These are phyloP conservation scores for Cadophora sp. DNA, from an alignment of 2,329 filamentous ascomycete species.

Conservation along the genomic window DNA sequence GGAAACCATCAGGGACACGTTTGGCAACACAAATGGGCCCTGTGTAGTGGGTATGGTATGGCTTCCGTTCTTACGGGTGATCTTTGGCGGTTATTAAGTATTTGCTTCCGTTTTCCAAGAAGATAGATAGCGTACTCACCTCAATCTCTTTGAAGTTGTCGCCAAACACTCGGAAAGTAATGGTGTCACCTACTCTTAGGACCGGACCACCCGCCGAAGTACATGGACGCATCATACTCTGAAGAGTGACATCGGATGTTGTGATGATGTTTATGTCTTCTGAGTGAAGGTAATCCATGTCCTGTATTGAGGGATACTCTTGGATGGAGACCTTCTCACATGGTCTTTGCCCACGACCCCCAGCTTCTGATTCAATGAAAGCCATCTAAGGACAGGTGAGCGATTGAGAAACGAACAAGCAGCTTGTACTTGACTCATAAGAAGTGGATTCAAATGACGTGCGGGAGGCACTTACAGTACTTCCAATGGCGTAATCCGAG, in stretches of 20 bases:
- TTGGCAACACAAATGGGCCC: too few species aligned
- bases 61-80: background rate
- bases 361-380: background rate
- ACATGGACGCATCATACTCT: background rate
- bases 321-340: background rate
- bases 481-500: background rate
- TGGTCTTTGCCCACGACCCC: background rate
- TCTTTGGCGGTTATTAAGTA: background rate
- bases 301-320: slow-evolving; percentile 5
- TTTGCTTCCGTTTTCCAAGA: background rate
- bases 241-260: background rate
- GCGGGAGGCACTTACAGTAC: background rate
- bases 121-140: background rate
- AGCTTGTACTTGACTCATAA: too few species aligned
- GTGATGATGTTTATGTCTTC: background rate
- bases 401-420: too few species aligned
- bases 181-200: background rate
- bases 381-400: background rate
- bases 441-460: too few species aligned
- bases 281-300: background rate
- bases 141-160: slow-evolving; percentile 1
- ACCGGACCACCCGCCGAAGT: background rate
- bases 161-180: background rate
- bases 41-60: background rate
- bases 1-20: background rate